These are phyloP conservation scores for Leptodontidium sp. DNA, from an alignment of 2,329 filamentous ascomycete genomes.

Conservation along the genomic window DNA sequence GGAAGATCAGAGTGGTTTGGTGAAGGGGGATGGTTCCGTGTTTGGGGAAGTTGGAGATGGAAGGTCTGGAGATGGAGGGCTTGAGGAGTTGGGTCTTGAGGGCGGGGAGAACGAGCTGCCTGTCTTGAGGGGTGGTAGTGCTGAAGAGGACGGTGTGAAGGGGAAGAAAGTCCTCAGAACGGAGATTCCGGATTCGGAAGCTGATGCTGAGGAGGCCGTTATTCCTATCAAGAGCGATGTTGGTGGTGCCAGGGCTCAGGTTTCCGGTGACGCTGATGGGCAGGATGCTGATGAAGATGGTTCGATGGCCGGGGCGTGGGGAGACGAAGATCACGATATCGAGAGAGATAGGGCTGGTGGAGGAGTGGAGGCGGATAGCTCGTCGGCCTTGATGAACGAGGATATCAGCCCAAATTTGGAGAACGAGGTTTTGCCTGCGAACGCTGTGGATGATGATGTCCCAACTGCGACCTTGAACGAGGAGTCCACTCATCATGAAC, in stretches of 20 bases:
- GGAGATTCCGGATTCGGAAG: conserved; percentile 32
- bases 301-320: neutral
- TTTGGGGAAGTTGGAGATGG: neutral
- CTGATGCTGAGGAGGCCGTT: conserved; percentile 16
- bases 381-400: too few species aligned
- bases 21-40: neutral
- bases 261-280: neutral
- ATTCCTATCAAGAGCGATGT: conserved; percentile 3
- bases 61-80: neutral
- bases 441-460: neutral
- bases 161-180: conserved; percentile 7
- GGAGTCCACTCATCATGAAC: neutral
- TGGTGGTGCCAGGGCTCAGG: neutral
- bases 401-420: neutral
- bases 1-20: neutral
- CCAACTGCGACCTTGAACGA: neutral
- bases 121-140: neutral
- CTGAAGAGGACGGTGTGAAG: too few species aligned
- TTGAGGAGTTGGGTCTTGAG: neutral
- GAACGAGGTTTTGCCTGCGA: neutral
- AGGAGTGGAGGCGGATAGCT: neutral
- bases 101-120: conserved; percentile 10
- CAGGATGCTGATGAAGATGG: neutral
- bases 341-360: neutral
- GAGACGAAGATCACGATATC: neutral